Base-by-base conservation (phyloP, 345 rosid species). In the Salix caprea region DNA sequence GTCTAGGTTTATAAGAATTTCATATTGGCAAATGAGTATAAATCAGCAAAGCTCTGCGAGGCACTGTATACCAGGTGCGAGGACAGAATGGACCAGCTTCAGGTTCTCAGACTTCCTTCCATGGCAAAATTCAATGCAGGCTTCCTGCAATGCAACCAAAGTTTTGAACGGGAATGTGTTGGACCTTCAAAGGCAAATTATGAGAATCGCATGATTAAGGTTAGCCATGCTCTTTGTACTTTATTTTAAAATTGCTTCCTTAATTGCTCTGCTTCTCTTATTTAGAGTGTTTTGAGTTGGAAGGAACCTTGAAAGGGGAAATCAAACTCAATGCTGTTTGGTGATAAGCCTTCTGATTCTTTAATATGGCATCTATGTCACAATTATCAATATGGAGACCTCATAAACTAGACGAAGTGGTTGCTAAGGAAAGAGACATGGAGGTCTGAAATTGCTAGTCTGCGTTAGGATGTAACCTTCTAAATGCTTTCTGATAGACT, bases 51-150 rank as follows among this genome's bases (percentile, higher is more conserved):
- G 85, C 91, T 92, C 54, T 96, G 99, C 7, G 99, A 96, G 86
- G 73, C 87, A 10, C 79, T 91, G 54, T 96, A 90, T 81, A 85
- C 92, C 56, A 89, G 52, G 77, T 96, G 99, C 56, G 99, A 96
- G 85, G 99, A 94, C 83, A 89, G 80, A 80, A 94, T 96, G 99
- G 99, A 96, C 88, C 97, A 89, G 76, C 95, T 96, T 88, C 99
- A 96, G 81, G 86, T 90, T 82, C 99, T 96, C 73, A 89, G 92
- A 74, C 98, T 94, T 83, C 99, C 99, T 81, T 92, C 99, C 61
- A 94, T 96, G 98, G 97, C 99, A 74, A 96, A 96, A 85, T 96
- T 96, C 83, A 92, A 92, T 77, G 97, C 98, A 24, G 99, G 99
- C 77, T 90, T 92, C 81, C 81, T 87, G 68, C 92, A 87, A 80